Evolutionary conservation across 1,284 basidiomycete genomes (phyloP).

Genomic region (Kalmanozyma brasiliensis): DNA sequence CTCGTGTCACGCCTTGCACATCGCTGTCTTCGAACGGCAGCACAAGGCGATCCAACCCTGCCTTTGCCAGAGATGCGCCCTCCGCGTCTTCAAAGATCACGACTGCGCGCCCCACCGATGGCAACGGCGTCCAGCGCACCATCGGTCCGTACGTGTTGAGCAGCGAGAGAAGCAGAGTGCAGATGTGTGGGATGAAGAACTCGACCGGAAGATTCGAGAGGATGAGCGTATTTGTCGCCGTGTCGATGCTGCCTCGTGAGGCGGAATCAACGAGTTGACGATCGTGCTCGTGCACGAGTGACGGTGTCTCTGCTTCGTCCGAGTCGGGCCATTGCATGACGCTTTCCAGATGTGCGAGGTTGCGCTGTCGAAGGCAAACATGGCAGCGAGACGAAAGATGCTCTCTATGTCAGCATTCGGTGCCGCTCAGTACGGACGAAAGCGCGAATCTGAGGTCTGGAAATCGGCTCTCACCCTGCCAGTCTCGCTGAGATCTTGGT

Average conservation of each 20-base stretch:
- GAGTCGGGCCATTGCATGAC: slow-evolving; percentile 52
- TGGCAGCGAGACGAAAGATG: slow-evolving; percentile 1
- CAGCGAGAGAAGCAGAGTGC: slow-evolving; percentile 53
- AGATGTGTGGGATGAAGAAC: slow-evolving; percentile 58
- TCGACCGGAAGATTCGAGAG: slow-evolving; percentile 58
- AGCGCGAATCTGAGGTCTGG: slow-evolving; percentile 78
- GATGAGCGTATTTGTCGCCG: slow-evolving; percentile 58
- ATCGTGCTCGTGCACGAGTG: slow-evolving; percentile 6
- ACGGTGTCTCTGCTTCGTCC: slow-evolving; percentile 22
- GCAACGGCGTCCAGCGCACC: slow-evolving; percentile 58
- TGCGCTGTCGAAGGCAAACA: slow-evolving; percentile 31
- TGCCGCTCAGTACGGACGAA: slow-evolving; percentile 77
- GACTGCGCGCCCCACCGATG: slow-evolving; percentile 55
- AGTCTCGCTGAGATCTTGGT: slow-evolving; percentile 77
- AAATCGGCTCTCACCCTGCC: slow-evolving; percentile 95
- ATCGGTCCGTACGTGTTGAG: slow-evolving; percentile 60
- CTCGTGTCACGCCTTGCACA: slow-evolving; percentile 31
- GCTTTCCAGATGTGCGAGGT: slow-evolving; percentile 44
- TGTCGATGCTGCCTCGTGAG: background rate
- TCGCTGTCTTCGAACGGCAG: slow-evolving; percentile 55
- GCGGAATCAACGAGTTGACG: background rate
- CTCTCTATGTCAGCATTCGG: slow-evolving; percentile 14
- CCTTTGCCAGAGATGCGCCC: slow-evolving; percentile 54
- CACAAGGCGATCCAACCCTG: slow-evolving; percentile 52
- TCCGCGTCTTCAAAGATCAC: slow-evolving; percentile 53